These are phyloP conservation scores for Musa schizocarpa DNA, from an alignment of 176 grass and related monocot species.

Conservation along the genomic window DNA sequence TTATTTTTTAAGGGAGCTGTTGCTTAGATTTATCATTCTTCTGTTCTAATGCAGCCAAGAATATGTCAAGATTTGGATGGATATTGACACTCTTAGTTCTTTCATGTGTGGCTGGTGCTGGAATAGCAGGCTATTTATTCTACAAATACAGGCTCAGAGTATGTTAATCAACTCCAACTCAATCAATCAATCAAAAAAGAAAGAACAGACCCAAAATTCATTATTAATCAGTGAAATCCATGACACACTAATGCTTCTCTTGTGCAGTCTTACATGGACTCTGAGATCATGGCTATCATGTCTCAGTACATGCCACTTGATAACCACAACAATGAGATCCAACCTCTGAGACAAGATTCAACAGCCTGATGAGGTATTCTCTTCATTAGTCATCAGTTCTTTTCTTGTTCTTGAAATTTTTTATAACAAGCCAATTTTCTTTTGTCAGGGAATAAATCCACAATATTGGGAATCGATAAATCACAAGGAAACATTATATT, in stretches of 20 bases:
- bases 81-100: slow-evolving; percentile 42
- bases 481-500: not conserved
- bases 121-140: slow-evolving; percentile 55
- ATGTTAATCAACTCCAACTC: slow-evolving; percentile 4
- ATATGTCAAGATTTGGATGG: slow-evolving; percentile 45
- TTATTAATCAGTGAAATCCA: not conserved
- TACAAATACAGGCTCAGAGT: slow-evolving; percentile 96
- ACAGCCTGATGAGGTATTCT: slow-evolving; percentile 6
- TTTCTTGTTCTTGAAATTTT: not conserved
- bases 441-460: not conserved
- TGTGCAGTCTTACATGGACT: slow-evolving; percentile 83
- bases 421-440: not conserved
- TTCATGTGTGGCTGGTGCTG: slow-evolving; percentile 44
- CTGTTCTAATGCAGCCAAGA: slow-evolving; percentile 40
- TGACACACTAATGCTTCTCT: not conserved
- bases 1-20: not conserved
- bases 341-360: slow-evolving; percentile 46
- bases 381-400: not conserved
- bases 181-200: not conserved
- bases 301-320: slow-evolving; percentile 93
- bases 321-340: slow-evolving; percentile 43
- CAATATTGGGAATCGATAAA: not conserved
- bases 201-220: not conserved
- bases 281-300: slow-evolving; percentile 75
- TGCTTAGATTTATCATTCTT: not conserved